Conservation (phyloP, 495 filamentous ascomycete species). For the Xylaria grammica region DNA sequence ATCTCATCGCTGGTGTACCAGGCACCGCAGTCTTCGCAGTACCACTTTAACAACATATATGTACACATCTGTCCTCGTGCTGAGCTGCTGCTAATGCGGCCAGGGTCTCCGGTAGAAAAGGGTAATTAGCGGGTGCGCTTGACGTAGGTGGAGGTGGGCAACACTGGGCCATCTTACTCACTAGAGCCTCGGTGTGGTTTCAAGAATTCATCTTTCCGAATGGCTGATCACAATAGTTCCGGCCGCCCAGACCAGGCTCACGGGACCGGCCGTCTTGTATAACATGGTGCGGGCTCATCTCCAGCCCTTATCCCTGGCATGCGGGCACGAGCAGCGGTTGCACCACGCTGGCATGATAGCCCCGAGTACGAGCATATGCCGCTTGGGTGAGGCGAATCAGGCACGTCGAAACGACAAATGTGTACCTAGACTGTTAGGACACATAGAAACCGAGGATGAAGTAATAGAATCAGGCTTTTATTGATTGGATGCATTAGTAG, state of each 20-base stretch:
- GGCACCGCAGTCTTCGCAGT: constrained; percentile 42
- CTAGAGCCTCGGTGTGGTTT: constrained; percentile 9
- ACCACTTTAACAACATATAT: constrained; percentile 40
- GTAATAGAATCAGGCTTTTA: constrained; percentile 19
- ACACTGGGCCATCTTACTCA: constrained; percentile 10
- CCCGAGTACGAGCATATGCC: constrained; percentile 8
- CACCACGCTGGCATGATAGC: constrained; percentile 16
- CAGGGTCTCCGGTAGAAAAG: constrained; percentile 12
- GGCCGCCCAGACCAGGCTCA: neutral
- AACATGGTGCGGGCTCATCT: constrained; percentile 10
- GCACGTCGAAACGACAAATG: neutral
- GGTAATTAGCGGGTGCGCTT: constrained; percentile 13
- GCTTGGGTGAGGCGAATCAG: constrained; percentile 16
- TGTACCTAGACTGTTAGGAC: constrained; percentile 9
- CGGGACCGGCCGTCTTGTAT: constrained; percentile 12
- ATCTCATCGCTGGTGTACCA: constrained; percentile 43
- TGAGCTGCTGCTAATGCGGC: constrained; percentile 5
- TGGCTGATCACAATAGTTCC: constrained; percentile 2
- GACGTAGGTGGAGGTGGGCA: neutral
- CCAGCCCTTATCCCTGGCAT: neutral
- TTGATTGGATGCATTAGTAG: constrained; percentile 20
- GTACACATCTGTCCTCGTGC: constrained; percentile 30
- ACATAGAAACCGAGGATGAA: constrained; percentile 16
- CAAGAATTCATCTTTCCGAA: constrained; percentile 6
- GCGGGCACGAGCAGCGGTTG: neutral